Evolutionary conservation across 106 monocot genomes (phyloP), one percentile per base, ranked within the genome.

Genomic region (Dioscorea alata): DNA sequence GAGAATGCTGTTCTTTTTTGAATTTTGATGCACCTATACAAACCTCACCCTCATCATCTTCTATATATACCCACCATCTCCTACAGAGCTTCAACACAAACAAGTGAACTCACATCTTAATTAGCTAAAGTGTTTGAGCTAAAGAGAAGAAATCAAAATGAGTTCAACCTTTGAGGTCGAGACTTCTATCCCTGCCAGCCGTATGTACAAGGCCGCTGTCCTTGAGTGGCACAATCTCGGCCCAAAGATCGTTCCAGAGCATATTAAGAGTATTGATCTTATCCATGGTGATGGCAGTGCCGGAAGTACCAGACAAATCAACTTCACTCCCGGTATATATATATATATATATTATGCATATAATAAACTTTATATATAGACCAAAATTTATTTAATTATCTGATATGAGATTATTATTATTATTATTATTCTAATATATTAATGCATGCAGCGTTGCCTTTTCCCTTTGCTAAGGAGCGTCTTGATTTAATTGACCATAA

Each of bases 221-320:
- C n/a, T 63, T 25, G 77, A 85, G 63, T 85, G 81, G 77, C 81
- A 77, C 31, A 74, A 74, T 56, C 65, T 85, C 12, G 85, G 70
- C 67, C 85, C 81, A 8, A 85, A 85, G 71, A 13, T 81, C 21
- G 9, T 54, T 10, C 80, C 85, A 2, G 77, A 84, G 2, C 56
- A 66, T 60, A 49, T 85, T 48, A 57, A 63, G 14, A 66, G 77
- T 8, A 76, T 54, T 57, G 49, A 66, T 25, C 6, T 22, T 20
- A 7, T 76, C 17, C 28, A 77, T 1, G 81, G 72, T 4, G 57
- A 63, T 4, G 76, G 80, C 20, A 54, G 16, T n/a, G 63, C 52
- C 0, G 85, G 85, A 7, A 81, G 77, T 61, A 23, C 74, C 3
- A 70, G 77, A 59, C 67, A 81, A 49, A 28, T 81, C 74, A 71